Evolutionary conservation across 805 yeast species (phyloP).

Genomic region (Phaffomyces opuntiae): DNA sequence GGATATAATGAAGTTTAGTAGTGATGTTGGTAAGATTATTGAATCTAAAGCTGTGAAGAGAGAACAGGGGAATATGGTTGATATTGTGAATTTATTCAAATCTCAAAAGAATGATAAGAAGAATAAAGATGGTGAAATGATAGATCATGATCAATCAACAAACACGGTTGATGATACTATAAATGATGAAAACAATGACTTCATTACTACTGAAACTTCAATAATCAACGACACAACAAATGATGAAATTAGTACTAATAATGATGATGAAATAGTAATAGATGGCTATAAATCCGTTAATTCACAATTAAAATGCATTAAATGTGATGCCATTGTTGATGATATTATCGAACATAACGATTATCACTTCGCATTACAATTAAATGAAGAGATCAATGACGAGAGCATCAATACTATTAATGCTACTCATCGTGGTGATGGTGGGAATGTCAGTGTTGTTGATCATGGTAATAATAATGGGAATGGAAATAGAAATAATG

Average conservation of each 20-base stretch:
- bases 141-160: too few species aligned
- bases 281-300: conserved; percentile 1
- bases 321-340: conserved; percentile 11
- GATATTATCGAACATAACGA: conserved; percentile 43
- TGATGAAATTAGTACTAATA: background rate
- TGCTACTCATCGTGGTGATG: too few species aligned
- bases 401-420: too few species aligned
- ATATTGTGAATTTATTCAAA: too few species aligned
- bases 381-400: conserved; percentile 28
- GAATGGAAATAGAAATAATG: background rate
- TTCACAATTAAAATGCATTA: conserved; percentile 4
- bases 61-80: background rate
- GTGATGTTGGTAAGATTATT: background rate
- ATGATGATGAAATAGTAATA: background rate
- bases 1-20: background rate
- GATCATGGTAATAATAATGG: too few species aligned
- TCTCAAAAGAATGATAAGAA: too few species aligned
- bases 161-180: too few species aligned
- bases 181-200: too few species aligned
- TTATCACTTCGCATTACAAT: conserved; percentile 44
- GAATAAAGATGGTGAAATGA: too few species aligned
- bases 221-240: too few species aligned
- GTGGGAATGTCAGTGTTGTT: too few species aligned
- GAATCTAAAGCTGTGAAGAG: background rate
- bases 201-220: too few species aligned